Base-by-base conservation (phyloP, 169 alveolate genomes). In the Besnoitia besnoiti region DNA sequence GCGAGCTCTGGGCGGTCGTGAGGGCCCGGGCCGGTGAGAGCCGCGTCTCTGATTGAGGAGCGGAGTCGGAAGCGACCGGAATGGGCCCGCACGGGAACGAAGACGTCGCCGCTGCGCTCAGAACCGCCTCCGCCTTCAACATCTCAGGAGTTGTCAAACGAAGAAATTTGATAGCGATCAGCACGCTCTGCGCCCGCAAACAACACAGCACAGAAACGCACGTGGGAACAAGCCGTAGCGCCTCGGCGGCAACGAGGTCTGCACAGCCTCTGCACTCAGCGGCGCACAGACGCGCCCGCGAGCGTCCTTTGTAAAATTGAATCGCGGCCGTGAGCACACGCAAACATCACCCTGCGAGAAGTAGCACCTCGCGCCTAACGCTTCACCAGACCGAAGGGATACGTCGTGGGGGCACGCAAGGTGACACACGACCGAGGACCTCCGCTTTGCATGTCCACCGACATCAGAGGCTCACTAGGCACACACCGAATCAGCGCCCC, bases 81-180 rank as follows among this genome's bases (percentile, higher is more conserved):
- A 55, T 16, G 5, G 67, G 67, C 12, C 24, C 67, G 3, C 33
- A n/a, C 24, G 67, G 24, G 67, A 55, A 19, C 67, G 67, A 55
- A 5, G 67, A 19, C 4, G 1, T 55, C 67, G 33, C 67, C 67
- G n/a, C 47, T 2, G n/a, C 47, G 8, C 46, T n/a, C 27, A 73
- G 82, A 73, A 16, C 16, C 14, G 46, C 47, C n/a, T 73, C 82
- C n/a, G 82, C 82, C 46, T 73, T 73, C 10, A 35, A 30, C 82
- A 73, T 73, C 44, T 73, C 82, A 2, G 82, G 82, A 0, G 82
- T 37, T n/a, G 82, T 73, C 46, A 73, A 1, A 37, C 82, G 82
- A 19, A 73, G 82, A 42, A 73, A 73, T 16, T 10, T n/a, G 24
- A 73, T 42, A 42, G 82, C 82, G 39, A 73, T 73, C 47, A 73